Percentiles rank a stretch among this genome's conserved stretches.
Conservation (phyloP, 31 red algal species). For the Odonthalia washingtoniensis region DNA sequence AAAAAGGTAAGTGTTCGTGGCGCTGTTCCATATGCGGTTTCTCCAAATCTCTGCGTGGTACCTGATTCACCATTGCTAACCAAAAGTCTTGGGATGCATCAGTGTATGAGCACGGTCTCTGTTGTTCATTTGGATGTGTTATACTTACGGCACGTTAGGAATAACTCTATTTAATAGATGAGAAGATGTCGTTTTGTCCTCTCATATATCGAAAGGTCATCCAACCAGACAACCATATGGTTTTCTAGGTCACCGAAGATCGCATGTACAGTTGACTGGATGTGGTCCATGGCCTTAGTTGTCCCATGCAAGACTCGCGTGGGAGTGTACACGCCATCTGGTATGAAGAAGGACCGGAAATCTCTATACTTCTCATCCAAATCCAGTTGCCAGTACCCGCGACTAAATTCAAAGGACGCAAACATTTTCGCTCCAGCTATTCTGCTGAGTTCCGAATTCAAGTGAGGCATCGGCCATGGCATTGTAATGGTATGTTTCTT, state of each 20-base stretch:
- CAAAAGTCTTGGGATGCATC: background rate
- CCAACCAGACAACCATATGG: background rate
- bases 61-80: background rate
- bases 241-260: background rate
- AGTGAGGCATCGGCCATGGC: background rate
- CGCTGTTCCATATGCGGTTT: background rate
- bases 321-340: background rate
- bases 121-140: background rate
- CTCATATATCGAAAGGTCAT: background rate
- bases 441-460: background rate
- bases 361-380: background rate
- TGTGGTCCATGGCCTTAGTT: background rate
- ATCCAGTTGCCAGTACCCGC: background rate
- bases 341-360: slow-evolving; percentile 2
- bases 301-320: slow-evolving; percentile 8
- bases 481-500: background rate
- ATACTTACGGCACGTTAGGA: no score
- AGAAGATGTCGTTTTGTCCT: background rate
- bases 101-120: background rate
- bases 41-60: background rate
- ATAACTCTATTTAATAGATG: no score
- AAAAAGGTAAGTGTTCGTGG: background rate
- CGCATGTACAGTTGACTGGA: background rate
- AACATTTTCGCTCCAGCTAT: background rate
- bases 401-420: background rate